These are phyloP conservation scores for Gonium pectorale DNA, from an alignment of 139 green algal genomes.

Conservation along the genomic window DNA sequence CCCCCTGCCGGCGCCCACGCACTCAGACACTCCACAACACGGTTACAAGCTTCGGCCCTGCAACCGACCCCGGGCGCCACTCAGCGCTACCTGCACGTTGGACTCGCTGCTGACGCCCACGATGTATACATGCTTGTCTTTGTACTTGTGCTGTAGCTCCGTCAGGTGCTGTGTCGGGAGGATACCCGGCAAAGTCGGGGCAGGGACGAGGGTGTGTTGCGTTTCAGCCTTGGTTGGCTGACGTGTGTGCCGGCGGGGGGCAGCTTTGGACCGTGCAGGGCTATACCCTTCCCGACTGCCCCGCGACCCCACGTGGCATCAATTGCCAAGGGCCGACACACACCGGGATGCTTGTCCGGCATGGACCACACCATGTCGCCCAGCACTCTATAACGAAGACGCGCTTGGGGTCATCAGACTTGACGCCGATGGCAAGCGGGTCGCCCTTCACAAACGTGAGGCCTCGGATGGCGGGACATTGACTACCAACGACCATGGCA, in stretches of 20 bases:
- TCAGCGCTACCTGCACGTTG: slow-evolving; percentile 37
- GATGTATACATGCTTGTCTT: slow-evolving; percentile 32
- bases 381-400: slow-evolving; percentile 51
- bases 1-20: no score
- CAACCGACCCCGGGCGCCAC: no score
- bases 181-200: no score
- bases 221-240: no score
- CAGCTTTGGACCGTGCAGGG: no score
- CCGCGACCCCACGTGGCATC: no score
- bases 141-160: slow-evolving; percentile 50
- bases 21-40: no score
- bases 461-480: slow-evolving; percentile 33
- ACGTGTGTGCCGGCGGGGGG: no score
- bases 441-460: slow-evolving; percentile 46
- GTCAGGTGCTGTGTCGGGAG: slow-evolving; percentile 58
- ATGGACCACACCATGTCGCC: slow-evolving; percentile 58
- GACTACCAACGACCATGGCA: slow-evolving; percentile 35
- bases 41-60: no score
- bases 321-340: background rate
- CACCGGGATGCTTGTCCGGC: slow-evolving; percentile 44
- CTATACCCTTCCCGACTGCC: no score
- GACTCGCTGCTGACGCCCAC: slow-evolving; percentile 49
- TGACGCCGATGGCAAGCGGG: background rate
- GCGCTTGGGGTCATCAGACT: background rate
- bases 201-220: no score